Evolutionary conservation across 768 basidiomycete genomes (phyloP).

Genomic region (Guyanaporus albipodus): DNA sequence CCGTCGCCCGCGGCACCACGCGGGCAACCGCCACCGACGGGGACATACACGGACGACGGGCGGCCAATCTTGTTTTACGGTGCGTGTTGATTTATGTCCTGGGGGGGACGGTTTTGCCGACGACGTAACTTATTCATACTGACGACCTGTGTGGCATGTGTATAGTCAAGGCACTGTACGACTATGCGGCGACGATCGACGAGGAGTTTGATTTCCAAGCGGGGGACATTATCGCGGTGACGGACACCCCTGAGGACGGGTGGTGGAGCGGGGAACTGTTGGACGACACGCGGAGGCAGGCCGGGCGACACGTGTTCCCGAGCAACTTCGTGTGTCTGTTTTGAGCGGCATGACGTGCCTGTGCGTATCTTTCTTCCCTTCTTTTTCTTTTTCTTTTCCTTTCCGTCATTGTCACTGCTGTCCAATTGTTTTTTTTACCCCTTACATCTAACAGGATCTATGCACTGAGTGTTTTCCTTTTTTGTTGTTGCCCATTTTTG

Average conservation of each 20-base stretch:
- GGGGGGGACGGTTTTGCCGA: no score
- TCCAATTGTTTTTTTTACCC: no score
- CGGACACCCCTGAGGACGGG: slow-evolving; percentile 89
- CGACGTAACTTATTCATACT: no score
- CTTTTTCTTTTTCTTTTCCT: no score
- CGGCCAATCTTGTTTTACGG: slow-evolving; percentile 44
- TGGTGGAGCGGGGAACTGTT: slow-evolving; percentile 94
- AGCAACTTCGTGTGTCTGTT: slow-evolving; percentile 86
- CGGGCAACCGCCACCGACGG: slow-evolving; percentile 51
- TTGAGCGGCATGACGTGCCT: slow-evolving; percentile 27
- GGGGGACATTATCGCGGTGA: slow-evolving; percentile 95
- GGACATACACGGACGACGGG: slow-evolving; percentile 80
- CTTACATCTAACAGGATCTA: no score
- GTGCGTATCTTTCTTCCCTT: no score
- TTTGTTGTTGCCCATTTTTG: no score
- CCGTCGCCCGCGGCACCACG: slow-evolving; percentile 47
- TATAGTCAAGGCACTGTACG: slow-evolving; percentile 84
- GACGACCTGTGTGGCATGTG: not conserved
- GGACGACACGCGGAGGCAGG: slow-evolving; percentile 68
- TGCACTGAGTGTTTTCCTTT: no score
- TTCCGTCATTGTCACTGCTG: no score
- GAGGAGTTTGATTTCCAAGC: slow-evolving; percentile 97
- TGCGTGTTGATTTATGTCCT: not conserved
- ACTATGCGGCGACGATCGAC: slow-evolving; percentile 77
- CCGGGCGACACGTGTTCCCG: slow-evolving; percentile 77